These are phyloP conservation scores for Xylariaceae sp. DNA, from an alignment of 2,329 filamentous ascomycete species.

Conservation along the genomic window DNA sequence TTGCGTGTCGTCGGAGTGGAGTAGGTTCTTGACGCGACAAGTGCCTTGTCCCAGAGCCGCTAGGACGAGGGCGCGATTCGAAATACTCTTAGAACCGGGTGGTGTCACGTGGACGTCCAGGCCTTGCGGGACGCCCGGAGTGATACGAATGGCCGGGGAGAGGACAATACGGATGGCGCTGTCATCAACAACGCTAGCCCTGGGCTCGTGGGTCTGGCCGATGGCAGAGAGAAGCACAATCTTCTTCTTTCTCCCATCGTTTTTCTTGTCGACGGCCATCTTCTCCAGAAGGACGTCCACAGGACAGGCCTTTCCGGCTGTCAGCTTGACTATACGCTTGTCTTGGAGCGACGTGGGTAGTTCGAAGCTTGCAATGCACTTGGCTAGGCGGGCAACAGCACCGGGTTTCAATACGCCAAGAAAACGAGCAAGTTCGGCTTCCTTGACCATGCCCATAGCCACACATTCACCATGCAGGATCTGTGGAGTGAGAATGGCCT, in stretches of 20 bases:
- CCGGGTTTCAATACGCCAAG: slow-evolving; percentile 84
- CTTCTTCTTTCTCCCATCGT: slow-evolving; percentile 93
- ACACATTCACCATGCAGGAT: slow-evolving; percentile 95
- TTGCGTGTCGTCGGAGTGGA: slow-evolving; percentile 96
- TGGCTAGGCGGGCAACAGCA: slow-evolving; percentile 86
- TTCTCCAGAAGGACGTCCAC: slow-evolving; percentile 86
- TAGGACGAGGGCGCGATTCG: slow-evolving; percentile 91
- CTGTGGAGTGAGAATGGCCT: slow-evolving; percentile 93
- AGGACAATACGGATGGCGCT: slow-evolving; percentile 81
- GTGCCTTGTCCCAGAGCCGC: slow-evolving; percentile 86
- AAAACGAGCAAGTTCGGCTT: slow-evolving; percentile 90
- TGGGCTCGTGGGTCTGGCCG: slow-evolving; percentile 83
- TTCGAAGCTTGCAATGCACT: slow-evolving; percentile 94
- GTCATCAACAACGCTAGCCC: slow-evolving; percentile 89
- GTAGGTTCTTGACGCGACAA: slow-evolving; percentile 87
- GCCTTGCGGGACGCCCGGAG: slow-evolving; percentile 70
- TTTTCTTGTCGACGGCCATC: slow-evolving; percentile 99
- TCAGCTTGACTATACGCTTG: slow-evolving; percentile 79
- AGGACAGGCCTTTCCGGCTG: slow-evolving; percentile 84
- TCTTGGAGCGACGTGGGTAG: slow-evolving; percentile 86
- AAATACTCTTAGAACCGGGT: slow-evolving; percentile 96
- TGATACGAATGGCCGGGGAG: slow-evolving; percentile 77
- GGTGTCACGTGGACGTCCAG: slow-evolving; percentile 79
- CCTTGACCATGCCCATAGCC: slow-evolving; percentile 97
- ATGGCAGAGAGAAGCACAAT: slow-evolving; percentile 91